phyloP scores from a whole-genome alignment of 1,284 basidiomycete genomes.

The Wolfiporia cocos region DNA sequence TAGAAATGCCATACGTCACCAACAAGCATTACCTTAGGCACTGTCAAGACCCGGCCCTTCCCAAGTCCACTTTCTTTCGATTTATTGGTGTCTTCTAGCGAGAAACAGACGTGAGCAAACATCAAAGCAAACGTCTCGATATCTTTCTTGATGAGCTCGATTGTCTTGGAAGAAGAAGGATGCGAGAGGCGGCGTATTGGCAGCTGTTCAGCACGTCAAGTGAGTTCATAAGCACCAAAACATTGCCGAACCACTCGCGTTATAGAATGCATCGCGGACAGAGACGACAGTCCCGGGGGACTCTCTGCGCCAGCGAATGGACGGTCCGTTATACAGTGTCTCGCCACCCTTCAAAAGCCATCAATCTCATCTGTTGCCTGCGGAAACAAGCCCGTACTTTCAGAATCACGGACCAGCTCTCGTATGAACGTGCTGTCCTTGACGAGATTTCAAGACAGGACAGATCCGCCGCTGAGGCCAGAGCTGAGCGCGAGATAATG shows the following conservation, averaged over 20 bases:
- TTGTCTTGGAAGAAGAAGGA: conserved; percentile 44
- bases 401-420: conserved; percentile 68
- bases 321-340: conserved; percentile 63
- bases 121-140: conserved; percentile 70
- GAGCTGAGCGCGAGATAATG: conserved; percentile 38
- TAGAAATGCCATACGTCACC: background rate
- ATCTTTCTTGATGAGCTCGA: conserved; percentile 63
- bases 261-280: conserved; percentile 83
- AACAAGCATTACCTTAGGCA: conserved; percentile 49
- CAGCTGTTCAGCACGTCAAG: conserved; percentile 45
- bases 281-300: conserved; percentile 72
- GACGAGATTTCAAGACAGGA: conserved; percentile 77
- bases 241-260: conserved; percentile 48
- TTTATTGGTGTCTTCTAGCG: conserved; percentile 51
- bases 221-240: too few relatives aligned
- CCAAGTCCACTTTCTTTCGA: conserved; percentile 26
- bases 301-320: conserved; percentile 67
- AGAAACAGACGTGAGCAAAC: conserved; percentile 65
- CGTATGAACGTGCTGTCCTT: conserved; percentile 46
- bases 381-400: too few relatives aligned
- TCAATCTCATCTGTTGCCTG: too few relatives aligned
- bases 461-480: conserved; percentile 77
- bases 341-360: conserved; percentile 46
- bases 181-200: conserved; percentile 75
- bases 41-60: conserved; percentile 43